Evolutionary conservation across 441 rosid species (phyloP).

Genomic region (Pelargonium citronellum): DNA sequence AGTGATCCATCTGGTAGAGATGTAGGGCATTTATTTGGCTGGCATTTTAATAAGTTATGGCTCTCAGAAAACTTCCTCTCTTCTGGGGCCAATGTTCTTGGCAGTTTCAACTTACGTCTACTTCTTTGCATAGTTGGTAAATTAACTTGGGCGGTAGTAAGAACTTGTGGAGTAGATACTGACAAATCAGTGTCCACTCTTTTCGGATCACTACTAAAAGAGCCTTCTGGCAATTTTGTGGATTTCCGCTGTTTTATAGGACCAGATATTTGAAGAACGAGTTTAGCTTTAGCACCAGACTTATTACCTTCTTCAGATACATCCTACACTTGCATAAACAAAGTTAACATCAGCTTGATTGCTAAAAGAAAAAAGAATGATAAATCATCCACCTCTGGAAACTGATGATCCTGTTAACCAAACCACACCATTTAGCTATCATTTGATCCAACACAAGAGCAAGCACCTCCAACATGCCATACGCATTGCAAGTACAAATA

Average conservation of each 20-base stretch:
- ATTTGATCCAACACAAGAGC: not conserved
- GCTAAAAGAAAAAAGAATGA: conserved; percentile 12
- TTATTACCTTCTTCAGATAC: conserved; percentile 41
- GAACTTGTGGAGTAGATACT: conserved; percentile 38
- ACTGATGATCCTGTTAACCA: conserved; percentile 2
- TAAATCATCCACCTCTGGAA: not conserved
- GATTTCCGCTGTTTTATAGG: conserved; percentile 46
- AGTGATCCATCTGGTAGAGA: conserved; percentile 32
- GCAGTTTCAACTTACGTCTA: conserved; percentile 61
- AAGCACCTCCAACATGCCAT: not conserved
- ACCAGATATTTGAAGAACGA: conserved; percentile 34
- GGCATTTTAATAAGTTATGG: conserved; percentile 29
- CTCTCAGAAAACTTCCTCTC: conserved; percentile 36
- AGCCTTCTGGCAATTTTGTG: conserved; percentile 33
- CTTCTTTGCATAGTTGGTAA: conserved; percentile 41
- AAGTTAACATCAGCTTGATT: conserved; percentile 12
- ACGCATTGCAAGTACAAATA: conserved; percentile 4
- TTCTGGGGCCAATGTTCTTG: conserved; percentile 34
- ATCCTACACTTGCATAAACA: conserved; percentile 35
- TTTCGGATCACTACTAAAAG: conserved; percentile 37
- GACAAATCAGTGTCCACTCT: conserved; percentile 28
- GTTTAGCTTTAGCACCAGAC: conserved; percentile 40
- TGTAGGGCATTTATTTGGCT: conserved; percentile 24
- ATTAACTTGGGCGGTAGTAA: conserved; percentile 35
- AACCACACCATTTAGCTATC: not conserved